Conservation (phyloP, 306 rosid genomes). For the Ormosia semicastrata region DNA sequence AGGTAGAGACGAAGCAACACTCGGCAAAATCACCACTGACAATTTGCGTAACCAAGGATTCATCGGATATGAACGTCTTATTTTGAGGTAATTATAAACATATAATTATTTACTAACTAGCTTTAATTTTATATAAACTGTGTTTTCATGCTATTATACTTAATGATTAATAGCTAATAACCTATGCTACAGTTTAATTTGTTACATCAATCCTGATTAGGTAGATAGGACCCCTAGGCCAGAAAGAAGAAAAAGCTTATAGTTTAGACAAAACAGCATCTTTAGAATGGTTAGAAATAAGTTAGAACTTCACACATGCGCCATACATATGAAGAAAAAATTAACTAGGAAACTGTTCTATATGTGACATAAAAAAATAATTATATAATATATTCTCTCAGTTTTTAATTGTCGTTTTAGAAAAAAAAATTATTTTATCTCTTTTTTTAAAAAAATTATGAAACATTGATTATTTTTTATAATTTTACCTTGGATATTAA, state of each 20-base stretch:
- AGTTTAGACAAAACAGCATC: not conserved
- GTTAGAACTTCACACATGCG: not conserved
- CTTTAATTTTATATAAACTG: not conserved
- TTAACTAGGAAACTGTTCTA: not conserved
- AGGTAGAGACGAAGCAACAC: slow-evolving; percentile 61
- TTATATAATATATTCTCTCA: too few species aligned
- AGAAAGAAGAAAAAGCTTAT: not conserved
- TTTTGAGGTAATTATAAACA: slow-evolving; percentile 53
- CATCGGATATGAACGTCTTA: slow-evolving; percentile 63
- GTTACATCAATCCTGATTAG: not conserved
- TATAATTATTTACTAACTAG: not conserved
- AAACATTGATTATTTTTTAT: too few species aligned
- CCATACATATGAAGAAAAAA: not conserved
- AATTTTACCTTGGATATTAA: too few species aligned
- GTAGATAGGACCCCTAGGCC: not conserved
- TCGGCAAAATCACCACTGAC: slow-evolving; percentile 46
- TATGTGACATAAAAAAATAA: not conserved
- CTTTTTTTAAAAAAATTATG: too few species aligned
- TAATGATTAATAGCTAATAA: not conserved
- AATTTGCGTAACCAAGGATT: slow-evolving; percentile 72
- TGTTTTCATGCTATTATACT: not conserved
- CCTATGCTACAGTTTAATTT: not conserved
- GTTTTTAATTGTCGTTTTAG: too few species aligned
- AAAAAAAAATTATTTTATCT: too few species aligned
- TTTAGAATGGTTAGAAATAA: not conserved